phyloP scores from a whole-genome alignment of 805 yeast genomes.

The Saccharomyces mikatae region DNA sequence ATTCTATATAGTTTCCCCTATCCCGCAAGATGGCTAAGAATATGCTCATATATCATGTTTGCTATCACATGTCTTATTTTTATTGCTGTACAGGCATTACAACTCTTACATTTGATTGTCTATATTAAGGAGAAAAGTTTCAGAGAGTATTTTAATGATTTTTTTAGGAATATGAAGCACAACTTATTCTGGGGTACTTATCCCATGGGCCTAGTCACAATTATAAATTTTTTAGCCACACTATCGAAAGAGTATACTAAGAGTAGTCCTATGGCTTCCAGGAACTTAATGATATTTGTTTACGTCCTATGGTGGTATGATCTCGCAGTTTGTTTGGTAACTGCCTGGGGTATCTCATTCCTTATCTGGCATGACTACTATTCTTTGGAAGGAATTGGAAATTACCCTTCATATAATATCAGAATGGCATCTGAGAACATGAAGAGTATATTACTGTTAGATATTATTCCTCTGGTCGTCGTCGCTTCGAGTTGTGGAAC shows the following conservation, averaged over 20 bases:
- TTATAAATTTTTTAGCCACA: constrained; percentile 47
- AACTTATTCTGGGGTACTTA: constrained; percentile 69
- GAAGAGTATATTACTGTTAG: constrained; percentile 55
- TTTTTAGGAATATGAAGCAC: constrained; percentile 33
- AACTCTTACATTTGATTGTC: constrained; percentile 34
- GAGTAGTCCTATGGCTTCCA: constrained; percentile 3
- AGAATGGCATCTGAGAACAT: constrained; percentile 34
- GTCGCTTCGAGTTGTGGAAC: constrained; percentile 62
- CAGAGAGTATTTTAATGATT: constrained; percentile 25
- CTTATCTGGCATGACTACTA: constrained; percentile 34
- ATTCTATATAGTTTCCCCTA: constrained; percentile 62
- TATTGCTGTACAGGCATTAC: constrained; percentile 35
- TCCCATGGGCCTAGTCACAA: constrained; percentile 70
- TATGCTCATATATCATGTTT: constrained; percentile 56
- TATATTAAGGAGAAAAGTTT: constrained; percentile 21
- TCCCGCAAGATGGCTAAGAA: constrained; percentile 47
- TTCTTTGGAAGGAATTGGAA: constrained; percentile 20
- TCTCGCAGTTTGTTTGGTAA: constrained; percentile 42
- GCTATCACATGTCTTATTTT: constrained; percentile 46
- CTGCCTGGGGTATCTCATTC: constrained; percentile 57
- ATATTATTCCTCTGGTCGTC: constrained; percentile 76
- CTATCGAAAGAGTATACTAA: constrained; percentile 31
- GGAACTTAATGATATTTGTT: constrained; percentile 40
- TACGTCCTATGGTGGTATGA: constrained; percentile 74
- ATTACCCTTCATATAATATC: constrained; percentile 2